These are phyloP conservation scores for Lactarius hatsudake DNA, from an alignment of 768 basidiomycete genomes.

Conservation along the genomic window DNA sequence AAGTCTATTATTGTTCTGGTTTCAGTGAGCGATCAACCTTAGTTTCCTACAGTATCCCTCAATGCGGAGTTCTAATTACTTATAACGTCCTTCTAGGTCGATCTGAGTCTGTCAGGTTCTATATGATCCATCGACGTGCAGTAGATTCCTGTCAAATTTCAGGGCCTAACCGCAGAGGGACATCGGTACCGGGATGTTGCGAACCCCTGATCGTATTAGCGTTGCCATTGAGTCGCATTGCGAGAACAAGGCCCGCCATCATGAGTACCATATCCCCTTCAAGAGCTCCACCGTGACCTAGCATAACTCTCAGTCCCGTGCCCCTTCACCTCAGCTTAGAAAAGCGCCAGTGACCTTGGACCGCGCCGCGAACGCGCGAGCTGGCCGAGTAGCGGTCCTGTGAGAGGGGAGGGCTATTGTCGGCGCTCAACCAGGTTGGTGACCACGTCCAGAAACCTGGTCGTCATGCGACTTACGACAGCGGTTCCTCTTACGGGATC, in stretches of 20 bases:
- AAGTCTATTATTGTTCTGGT: not conserved
- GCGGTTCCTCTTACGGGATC: not conserved
- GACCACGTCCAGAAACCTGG: not conserved
- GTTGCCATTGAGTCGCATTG: not conserved
- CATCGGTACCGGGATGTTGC: not conserved
- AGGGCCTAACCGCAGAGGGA: not conserved
- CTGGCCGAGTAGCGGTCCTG: not conserved
- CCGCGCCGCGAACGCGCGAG: not conserved
- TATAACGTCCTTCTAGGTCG: not conserved
- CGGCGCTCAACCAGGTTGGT: not conserved
- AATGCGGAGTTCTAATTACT: slow-evolving; percentile 2
- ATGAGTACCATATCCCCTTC: not conserved
- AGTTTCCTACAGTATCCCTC: not conserved
- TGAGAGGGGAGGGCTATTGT: not conserved
- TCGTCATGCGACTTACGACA: not conserved
- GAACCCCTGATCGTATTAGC: not conserved
- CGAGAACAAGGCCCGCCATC: not conserved
- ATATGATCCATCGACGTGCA: not conserved
- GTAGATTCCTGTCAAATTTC: not conserved
- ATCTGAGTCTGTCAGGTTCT: not conserved
- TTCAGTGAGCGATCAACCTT: not conserved
- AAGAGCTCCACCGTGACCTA: not conserved
- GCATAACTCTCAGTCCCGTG: not conserved
- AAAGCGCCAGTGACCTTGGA: not conserved
- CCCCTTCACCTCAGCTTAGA: not conserved